phyloP scores from a whole-genome alignment of 2,329 filamentous ascomycete genomes.

The Phyllosticta citriasiana region DNA sequence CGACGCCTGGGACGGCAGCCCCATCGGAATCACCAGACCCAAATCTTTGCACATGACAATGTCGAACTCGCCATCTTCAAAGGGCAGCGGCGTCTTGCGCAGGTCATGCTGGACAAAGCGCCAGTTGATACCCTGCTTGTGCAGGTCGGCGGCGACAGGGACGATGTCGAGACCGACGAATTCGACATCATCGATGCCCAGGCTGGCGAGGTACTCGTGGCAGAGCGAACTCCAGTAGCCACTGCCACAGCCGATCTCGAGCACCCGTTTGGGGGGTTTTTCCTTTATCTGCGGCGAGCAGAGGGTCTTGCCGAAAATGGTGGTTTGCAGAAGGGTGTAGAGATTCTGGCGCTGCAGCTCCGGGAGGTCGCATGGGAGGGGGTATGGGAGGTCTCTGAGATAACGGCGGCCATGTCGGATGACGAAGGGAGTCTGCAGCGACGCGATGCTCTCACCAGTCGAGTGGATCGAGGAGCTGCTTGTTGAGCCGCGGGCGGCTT shows the following conservation, averaged over 20 bases:
- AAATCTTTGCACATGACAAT: conserved; percentile 82
- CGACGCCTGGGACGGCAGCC: conserved; percentile 43
- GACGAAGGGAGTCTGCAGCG: conserved; percentile 47
- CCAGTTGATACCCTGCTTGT: conserved; percentile 73
- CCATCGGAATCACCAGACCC: conserved; percentile 54
- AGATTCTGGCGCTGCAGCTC: conserved; percentile 84
- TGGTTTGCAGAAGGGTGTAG: conserved; percentile 69
- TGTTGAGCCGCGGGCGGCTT: conserved; percentile 27
- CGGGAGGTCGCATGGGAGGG: conserved; percentile 76
- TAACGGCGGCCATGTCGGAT: conserved; percentile 74
- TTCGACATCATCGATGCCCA: conserved; percentile 58
- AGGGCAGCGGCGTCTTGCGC: conserved; percentile 64
- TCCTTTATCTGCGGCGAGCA: conserved; percentile 59
- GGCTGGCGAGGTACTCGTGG: conserved; percentile 63
- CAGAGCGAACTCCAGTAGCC: conserved; percentile 86
- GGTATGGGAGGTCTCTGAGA: conserved; percentile 70
- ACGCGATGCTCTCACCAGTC: conserved; percentile 16
- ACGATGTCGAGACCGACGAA: conserved; percentile 80
- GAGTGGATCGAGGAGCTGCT: conserved; percentile 27
- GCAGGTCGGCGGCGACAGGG: conserved; percentile 54
- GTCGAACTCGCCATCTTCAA: conserved; percentile 72
- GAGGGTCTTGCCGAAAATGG: conserved; percentile 70
- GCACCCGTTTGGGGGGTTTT: conserved; percentile 62
- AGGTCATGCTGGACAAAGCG: conserved; percentile 82
- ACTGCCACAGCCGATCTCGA: conserved; percentile 81